Evolutionary conservation across 345 rosid genomes (phyloP).

Genomic region (Eucalyptus globulus): DNA sequence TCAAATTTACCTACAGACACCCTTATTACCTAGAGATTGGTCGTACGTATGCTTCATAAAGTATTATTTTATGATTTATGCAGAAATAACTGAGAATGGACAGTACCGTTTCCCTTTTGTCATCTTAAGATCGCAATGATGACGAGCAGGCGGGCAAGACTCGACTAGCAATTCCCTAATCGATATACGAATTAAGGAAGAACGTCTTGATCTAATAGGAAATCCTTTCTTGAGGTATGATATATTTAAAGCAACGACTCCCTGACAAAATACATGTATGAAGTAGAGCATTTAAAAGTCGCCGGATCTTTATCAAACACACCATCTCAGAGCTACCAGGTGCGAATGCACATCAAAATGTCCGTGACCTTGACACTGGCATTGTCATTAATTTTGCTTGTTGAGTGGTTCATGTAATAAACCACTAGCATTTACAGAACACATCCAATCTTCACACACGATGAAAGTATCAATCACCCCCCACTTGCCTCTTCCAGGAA

Average conservation of each 20-base stretch:
- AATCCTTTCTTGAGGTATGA: neutral
- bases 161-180: neutral
- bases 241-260: neutral
- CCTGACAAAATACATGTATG: neutral
- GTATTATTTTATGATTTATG: neutral
- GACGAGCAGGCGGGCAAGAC: neutral
- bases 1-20: neutral
- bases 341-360: neutral
- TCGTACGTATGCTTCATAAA: neutral
- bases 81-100: neutral
- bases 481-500: slow-evolving; percentile 97
- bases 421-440: neutral
- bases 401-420: neutral
- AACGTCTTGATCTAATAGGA: neutral
- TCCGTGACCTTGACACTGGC: neutral
- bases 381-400: neutral
- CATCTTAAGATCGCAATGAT: neutral
- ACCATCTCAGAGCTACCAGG: neutral
- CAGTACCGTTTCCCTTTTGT: neutral
- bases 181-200: neutral
- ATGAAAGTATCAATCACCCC: slow-evolving; percentile 35
- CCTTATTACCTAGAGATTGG: neutral
- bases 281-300: neutral
- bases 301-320: neutral
- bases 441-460: neutral